Evolutionary conservation across 2,329 filamentous ascomycete species (phyloP).

Genomic region (Pseudogymnoascus sp.): DNA sequence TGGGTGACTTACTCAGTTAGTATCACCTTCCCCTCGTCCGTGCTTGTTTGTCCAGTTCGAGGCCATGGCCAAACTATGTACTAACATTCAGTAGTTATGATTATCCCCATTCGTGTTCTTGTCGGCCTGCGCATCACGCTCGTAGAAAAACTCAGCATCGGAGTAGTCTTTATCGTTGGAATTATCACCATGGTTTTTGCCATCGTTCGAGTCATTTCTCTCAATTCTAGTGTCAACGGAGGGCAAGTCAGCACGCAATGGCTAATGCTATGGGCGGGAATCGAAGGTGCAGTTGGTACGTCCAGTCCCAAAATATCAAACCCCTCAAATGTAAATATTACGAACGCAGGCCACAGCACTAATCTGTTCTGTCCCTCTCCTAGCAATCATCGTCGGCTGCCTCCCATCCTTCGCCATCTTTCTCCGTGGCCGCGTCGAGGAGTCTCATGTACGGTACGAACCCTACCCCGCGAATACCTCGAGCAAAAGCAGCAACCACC

Average conservation of each 20-base stretch:
- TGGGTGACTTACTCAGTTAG: slow-evolving; percentile 17
- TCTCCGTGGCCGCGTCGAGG: slow-evolving; percentile 11
- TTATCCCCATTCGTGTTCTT: slow-evolving; percentile 14
- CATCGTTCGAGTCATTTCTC: slow-evolving; percentile 15
- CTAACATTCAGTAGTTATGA: slow-evolving; percentile 13
- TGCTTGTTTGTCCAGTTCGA: neutral
- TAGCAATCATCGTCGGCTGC: slow-evolving; percentile 15
- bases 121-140: slow-evolving; percentile 13
- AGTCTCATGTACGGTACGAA: neutral
- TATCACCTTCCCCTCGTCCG: neutral
- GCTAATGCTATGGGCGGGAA: slow-evolving; percentile 16
- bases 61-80: neutral
- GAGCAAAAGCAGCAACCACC: neutral
- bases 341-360: neutral
- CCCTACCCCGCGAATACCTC: neutral
- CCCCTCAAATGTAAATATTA: neutral
- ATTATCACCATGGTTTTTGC: slow-evolving; percentile 18
- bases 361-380: neutral
- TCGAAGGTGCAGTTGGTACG: slow-evolving; percentile 14
- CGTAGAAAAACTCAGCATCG: slow-evolving; percentile 13
- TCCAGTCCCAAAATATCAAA: neutral
- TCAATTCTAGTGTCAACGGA: slow-evolving; percentile 9
- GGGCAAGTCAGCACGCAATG: slow-evolving; percentile 15
- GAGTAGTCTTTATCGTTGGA: slow-evolving; percentile 15
- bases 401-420: slow-evolving; percentile 18